Evolutionary conservation across 108 stramenopile genomes (phyloP), one percentile per base, ranked within the genome.

Genomic region (Bacterosira constricta): DNA sequence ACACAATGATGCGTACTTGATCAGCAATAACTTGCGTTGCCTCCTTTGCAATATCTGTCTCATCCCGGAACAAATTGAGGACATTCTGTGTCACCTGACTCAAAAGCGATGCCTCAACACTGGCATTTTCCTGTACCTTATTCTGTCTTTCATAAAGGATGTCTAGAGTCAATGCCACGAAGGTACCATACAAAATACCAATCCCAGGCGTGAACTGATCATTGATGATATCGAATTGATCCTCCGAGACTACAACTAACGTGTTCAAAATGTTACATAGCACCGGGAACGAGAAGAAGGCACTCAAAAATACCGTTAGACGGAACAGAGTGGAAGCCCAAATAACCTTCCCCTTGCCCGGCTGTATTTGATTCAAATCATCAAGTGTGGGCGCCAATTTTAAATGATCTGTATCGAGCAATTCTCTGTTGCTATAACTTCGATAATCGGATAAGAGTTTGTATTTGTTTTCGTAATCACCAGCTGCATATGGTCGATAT

Each of bases 171-270:
- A 91, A 81, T 13, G 87, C 86, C 9, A 86, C 65, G 46, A 84
- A 86, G n/a, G 90, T 91, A 83, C 90, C 90, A 58, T 86, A 91
- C 17, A 91, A 63, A 36, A 91, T 91, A 34, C 85, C 72, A 38
- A 91, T 71, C n/a, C 90, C 90, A 10, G 90, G 90, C 8, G 66
- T 75, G 50, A 88, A 86, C 38, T 84, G 66, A 12, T 67, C 66
- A 41, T 67, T 68, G 20, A 64, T 67, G n/a, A 59, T 75, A 20
- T 59, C 71, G 37, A 63, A 58, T 29, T 74, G 55, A 35, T 74
- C 73, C 9, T 53, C 26, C 9, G 30, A 25, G 47, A 73, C 38
- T 41, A 65, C 47, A 3, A 73, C 64, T 8, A 73, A 49, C 7
- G 50, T 54, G 26, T 41, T 65, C 53, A 74, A 46, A 8, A 74